Percentiles rank a stretch among this genome's conserved stretches.
These are phyloP conservation scores for Lachnellula hyalina DNA, from an alignment of 2,329 filamentous ascomycete species.

Conservation along the genomic window DNA sequence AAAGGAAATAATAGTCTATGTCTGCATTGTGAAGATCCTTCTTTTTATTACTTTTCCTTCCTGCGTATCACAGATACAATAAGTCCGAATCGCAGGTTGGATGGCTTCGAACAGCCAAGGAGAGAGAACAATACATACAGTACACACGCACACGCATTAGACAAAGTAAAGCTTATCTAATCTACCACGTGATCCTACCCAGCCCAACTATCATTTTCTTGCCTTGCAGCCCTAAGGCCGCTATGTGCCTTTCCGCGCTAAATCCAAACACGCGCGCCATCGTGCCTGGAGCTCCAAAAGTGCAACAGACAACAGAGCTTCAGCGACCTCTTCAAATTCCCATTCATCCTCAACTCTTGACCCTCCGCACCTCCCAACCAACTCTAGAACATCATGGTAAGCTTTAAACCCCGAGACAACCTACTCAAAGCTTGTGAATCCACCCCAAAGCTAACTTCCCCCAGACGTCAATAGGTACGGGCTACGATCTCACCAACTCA, in stretches of 20 bases:
- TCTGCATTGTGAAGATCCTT: too few species aligned
- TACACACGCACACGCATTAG: not conserved
- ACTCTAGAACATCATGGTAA: conserved; percentile 29
- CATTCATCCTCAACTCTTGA: conserved; percentile 9
- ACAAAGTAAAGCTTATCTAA: not conserved
- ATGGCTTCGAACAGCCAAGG: not conserved
- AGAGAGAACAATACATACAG: not conserved
- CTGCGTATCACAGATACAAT: too few species aligned
- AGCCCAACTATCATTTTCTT: not conserved
- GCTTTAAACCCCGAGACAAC: conserved; percentile 12
- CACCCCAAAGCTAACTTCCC: conserved; percentile 18
- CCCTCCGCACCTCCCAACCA: conserved; percentile 4
- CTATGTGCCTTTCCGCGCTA: conserved; percentile 3
- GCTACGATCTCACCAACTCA: conserved; percentile 98
- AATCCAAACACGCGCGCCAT: conserved; percentile 26
- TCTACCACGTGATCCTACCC: not conserved
- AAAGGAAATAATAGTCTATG: too few species aligned
- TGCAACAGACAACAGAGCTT: conserved; percentile 22
- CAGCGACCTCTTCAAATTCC: conserved; percentile 10
- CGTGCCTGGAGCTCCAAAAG: conserved; percentile 28
- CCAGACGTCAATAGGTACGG: conserved; percentile 98
- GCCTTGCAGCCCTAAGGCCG: not conserved
- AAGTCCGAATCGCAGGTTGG: too few species aligned
- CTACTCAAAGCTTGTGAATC: not conserved
- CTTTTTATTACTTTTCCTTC: too few species aligned